Base-by-base conservation (phyloP, 75 land plant species). In the Pinus tabuliformis region DNA sequence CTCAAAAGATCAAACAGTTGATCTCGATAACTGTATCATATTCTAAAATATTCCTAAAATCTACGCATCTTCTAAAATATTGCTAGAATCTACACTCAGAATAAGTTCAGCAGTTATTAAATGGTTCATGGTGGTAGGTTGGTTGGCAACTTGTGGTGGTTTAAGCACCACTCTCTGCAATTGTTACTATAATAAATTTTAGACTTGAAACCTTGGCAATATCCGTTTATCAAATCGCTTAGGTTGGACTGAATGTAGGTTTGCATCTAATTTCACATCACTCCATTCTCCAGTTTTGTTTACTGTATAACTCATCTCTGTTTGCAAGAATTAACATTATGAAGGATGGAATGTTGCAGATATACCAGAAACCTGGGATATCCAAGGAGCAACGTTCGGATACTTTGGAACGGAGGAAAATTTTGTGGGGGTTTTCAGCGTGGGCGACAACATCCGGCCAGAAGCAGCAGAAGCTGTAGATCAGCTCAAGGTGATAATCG, bases 391-490 rank as follows among this genome's bases (percentile, higher is more conserved):
- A 24, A 91, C 91, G 0, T 57, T 85, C 30, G 94, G 91, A 13
- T 93, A 89, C 70, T 72, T 93, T 57, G 91, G 83, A 54, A 65
- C 75, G 22, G 85, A 79, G 11, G 74, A 75, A 13, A 59, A 52
- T 5, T 75, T 56, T 6, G 79, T 77, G 6, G 85, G 89, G 36
- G 22, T 78, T 52, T 93, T 91, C 63, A 63, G 73, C 20, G 92
- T 88, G 64, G 93, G 87, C 3, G 99, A 96, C 73, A 64, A 85
- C n/a, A 86, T 90, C 76, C 83, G 99, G 72, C 59, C 82, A 14
- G 94, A 93, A 49, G 89, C 85, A 24, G 76, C 63, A 4, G 88
- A 91, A 72, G 99, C 94, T 9, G 77, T 93, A 6, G 61, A 57
- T 49, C 80, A 87, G 71, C 75, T 96, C 26, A 91, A 89, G 84